Percentiles rank a stretch among this genome's conserved stretches.
phyloP scores from a whole-genome alignment of 352 stramenopile species.

The Pythium biforme region DNA sequence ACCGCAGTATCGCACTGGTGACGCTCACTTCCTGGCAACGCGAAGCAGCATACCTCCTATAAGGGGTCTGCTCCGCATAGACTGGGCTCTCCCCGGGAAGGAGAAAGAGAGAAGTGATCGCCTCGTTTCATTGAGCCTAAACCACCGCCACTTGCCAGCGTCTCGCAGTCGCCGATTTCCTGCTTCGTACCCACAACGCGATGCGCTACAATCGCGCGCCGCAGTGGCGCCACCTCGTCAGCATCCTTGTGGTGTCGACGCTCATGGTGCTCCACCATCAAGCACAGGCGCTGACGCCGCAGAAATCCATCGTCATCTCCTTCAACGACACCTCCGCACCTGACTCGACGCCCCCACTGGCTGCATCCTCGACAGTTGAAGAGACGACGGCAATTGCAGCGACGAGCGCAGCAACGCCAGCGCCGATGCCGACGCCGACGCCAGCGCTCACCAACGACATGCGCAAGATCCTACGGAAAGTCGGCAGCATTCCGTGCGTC shows the following conservation, averaged over 20 bases:
- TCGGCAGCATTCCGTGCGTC: slow-evolving; percentile 16
- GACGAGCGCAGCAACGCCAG: neutral
- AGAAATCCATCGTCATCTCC: neutral
- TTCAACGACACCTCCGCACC: neutral
- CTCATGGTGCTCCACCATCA: neutral
- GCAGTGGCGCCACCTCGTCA: neutral
- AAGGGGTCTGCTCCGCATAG: slow-evolving; percentile 5
- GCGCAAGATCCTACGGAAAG: slow-evolving; percentile 18
- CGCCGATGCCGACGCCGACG: neutral
- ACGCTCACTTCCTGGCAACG: neutral
- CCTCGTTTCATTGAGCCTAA: neutral
- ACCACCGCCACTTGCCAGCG: neutral
- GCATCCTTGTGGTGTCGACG: neutral
- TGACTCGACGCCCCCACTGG: neutral
- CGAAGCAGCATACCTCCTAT: neutral
- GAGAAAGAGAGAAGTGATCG: neutral
- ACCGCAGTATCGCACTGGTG: too few species aligned
- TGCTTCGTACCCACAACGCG: neutral
- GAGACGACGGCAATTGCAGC: neutral
- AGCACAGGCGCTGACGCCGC: neutral
- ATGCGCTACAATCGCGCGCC: neutral
- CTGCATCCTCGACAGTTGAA: neutral
- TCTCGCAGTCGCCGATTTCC: neutral
- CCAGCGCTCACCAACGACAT: slow-evolving; percentile 22
- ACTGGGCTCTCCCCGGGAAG: neutral